These are phyloP conservation scores for Coemansia interrupta DNA, from an alignment of 192 early-diverging fungal genomes.

Conservation along the genomic window DNA sequence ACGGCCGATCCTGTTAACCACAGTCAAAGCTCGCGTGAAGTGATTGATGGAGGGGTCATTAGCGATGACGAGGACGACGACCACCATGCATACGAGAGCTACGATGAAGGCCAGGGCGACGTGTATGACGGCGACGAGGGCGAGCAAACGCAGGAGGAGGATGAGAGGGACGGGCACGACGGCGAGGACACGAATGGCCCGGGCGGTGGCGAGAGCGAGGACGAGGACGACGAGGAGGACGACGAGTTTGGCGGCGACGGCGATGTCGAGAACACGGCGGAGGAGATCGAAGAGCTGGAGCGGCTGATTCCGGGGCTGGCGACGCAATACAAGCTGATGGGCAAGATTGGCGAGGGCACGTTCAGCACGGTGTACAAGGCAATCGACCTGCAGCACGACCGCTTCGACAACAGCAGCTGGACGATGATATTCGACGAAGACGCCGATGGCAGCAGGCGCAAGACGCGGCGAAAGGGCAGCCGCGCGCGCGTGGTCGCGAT, in stretches of 20 bases:
- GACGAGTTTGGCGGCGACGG: slow-evolving; percentile 20
- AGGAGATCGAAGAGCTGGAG: slow-evolving; percentile 66
- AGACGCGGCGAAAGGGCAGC: slow-evolving; percentile 2
- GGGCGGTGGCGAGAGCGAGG: neutral
- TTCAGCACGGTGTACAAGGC: slow-evolving; percentile 93
- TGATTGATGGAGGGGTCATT: too few relatives aligned
- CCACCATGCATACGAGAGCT: neutral
- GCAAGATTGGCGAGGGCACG: slow-evolving; percentile 86
- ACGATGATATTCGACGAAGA: slow-evolving; percentile 41
- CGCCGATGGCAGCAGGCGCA: neutral
- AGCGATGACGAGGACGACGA: neutral
- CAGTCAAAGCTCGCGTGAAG: neutral
- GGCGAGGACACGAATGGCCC: too few relatives aligned
- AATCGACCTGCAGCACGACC: slow-evolving; percentile 66
- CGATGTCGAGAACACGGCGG: slow-evolving; percentile 34
- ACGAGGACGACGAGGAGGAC: slow-evolving; percentile 3
- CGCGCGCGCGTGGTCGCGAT: slow-evolving; percentile 65
- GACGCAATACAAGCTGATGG: slow-evolving; percentile 63
- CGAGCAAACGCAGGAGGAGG: too few relatives aligned
- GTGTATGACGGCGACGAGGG: too few relatives aligned
- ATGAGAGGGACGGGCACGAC: too few relatives aligned
- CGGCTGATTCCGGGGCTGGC: slow-evolving; percentile 54
- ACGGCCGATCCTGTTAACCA: neutral
- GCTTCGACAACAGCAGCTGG: slow-evolving; percentile 70
- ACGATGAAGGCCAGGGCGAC: slow-evolving; percentile 5